These are phyloP conservation scores for Hanseniaspora uvarum DNA, from an alignment of 1,139 yeast species.

Conservation along the genomic window DNA sequence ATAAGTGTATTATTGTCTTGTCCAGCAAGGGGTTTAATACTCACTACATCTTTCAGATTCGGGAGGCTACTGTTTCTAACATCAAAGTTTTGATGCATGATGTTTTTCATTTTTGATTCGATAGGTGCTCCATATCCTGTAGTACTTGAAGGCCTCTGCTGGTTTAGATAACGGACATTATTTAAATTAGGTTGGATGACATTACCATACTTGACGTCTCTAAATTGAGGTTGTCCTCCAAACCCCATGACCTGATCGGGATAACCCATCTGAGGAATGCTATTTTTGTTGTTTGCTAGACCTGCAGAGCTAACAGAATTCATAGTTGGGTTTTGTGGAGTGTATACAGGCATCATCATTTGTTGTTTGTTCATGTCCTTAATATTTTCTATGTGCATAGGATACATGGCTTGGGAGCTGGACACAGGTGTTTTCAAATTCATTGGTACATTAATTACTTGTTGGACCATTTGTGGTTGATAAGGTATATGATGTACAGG, in stretches of 20 bases:
- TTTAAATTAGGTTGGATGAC: neutral
- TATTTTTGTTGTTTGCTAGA: neutral
- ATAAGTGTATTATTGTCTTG: neutral
- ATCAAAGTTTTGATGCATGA: neutral
- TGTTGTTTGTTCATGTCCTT: neutral
- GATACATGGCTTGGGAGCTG: neutral
- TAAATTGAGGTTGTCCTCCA: slow-evolving; percentile 7
- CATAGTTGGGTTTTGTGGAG: neutral
- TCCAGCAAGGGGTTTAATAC: neutral
- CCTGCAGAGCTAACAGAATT: too few species aligned
- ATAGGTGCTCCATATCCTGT: neutral
- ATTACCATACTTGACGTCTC: slow-evolving; percentile 10
- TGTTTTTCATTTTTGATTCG: neutral
- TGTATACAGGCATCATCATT: neutral
- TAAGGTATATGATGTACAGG: neutral
- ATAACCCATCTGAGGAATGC: neutral
- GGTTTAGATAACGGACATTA: neutral
- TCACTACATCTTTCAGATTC: neutral
- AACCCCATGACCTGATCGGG: neutral
- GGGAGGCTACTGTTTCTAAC: slow-evolving; percentile 7
- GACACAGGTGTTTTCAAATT: neutral
- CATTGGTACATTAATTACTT: neutral
- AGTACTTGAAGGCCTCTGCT: neutral
- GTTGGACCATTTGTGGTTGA: too few species aligned
- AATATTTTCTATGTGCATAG: neutral